Evolutionary conservation across 2,329 filamentous ascomycete species (phyloP).

Genomic region (Paraphaeosphaeria sporulosa): DNA sequence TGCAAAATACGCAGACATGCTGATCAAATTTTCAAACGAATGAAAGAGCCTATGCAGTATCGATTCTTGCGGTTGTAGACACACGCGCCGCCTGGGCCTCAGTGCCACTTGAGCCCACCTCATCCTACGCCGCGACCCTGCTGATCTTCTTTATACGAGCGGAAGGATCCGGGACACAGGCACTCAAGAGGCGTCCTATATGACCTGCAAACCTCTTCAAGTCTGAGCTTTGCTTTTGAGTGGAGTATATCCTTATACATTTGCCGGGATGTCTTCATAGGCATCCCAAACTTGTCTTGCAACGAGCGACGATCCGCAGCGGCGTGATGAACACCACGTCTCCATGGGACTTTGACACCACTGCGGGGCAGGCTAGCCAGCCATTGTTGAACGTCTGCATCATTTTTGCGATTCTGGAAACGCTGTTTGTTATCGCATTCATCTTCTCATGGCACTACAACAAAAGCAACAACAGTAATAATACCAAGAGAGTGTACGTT

Average conservation of each 20-base stretch:
- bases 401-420: slow-evolving; percentile 28
- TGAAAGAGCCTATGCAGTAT: neutral
- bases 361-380: slow-evolving; percentile 15
- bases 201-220: neutral
- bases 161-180: slow-evolving; percentile 8
- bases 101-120: slow-evolving; percentile 1
- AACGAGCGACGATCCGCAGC: neutral
- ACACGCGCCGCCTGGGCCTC: slow-evolving; percentile 1
- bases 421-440: slow-evolving; percentile 28
- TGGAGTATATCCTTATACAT: neutral
- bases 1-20: neutral
- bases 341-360: neutral
- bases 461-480: slow-evolving; percentile 19
- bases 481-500: slow-evolving; percentile 18
- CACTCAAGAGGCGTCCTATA: neutral
- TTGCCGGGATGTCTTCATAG: slow-evolving; percentile 10
- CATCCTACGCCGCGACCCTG: slow-evolving; percentile 5
- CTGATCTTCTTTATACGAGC: slow-evolving; percentile 3
- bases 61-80: neutral
- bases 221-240: neutral
- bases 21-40: neutral
- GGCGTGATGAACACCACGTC: slow-evolving; percentile 5
- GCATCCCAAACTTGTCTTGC: slow-evolving; percentile 3
- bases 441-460: slow-evolving; percentile 31
- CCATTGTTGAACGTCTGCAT: slow-evolving; percentile 30